Evolutionary conservation across 768 basidiomycete species (phyloP).

Genomic region (Pleurotus salmoneostramineus): DNA sequence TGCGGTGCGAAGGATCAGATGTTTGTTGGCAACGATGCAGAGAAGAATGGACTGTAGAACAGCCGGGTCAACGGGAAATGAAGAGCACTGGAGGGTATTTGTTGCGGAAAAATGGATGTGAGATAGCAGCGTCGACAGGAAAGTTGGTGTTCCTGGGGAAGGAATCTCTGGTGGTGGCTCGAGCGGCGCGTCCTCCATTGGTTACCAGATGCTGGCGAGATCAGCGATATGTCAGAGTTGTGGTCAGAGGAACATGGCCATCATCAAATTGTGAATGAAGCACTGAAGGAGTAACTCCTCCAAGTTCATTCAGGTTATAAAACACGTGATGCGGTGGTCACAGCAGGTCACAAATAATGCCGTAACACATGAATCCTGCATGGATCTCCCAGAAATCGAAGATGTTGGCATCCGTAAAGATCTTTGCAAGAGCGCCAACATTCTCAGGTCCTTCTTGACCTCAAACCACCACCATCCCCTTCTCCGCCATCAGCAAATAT

Average conservation of each 20-base stretch:
- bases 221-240: not conserved
- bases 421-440: not conserved
- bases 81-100: not conserved
- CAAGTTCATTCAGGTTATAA: too few relatives aligned
- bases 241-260: not conserved
- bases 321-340: too few relatives aligned
- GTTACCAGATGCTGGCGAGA: not conserved
- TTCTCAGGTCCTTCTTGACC: not conserved
- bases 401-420: too few relatives aligned
- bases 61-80: slow-evolving; percentile 56
- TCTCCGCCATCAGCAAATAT: not conserved
- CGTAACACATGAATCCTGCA: too few relatives aligned
- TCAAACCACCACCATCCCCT: not conserved
- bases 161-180: slow-evolving; percentile 19
- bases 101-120: slow-evolving; percentile 36
- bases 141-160: slow-evolving; percentile 37
- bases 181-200: not conserved
- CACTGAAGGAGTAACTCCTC: not conserved
- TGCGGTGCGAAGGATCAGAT: slow-evolving; percentile 60
- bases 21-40: slow-evolving; percentile 57
- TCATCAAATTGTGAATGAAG: not conserved
- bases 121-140: slow-evolving; percentile 46
- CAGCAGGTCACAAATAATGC: too few relatives aligned
- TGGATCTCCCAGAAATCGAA: too few relatives aligned
- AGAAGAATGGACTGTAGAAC: slow-evolving; percentile 65